phyloP scores from a whole-genome alignment of 2,329 filamentous ascomycete genomes.

The Chaetomiaceae sp. region DNA sequence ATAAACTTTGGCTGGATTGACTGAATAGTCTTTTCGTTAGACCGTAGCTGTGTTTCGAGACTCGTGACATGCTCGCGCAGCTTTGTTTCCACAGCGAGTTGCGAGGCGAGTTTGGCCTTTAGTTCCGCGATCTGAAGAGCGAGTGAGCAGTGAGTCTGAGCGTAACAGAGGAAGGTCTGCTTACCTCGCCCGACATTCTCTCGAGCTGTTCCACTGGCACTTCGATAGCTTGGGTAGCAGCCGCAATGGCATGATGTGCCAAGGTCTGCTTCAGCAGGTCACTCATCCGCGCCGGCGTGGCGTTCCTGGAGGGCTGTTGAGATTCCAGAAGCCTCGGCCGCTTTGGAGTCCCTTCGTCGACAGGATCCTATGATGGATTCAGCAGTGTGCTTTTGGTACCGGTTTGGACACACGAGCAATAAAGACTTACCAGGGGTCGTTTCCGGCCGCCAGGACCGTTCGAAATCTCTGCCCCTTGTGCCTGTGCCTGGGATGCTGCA shows the following conservation, averaged over 20 bases:
- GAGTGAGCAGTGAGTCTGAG: conserved; percentile 9
- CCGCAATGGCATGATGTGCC: conserved; percentile 6
- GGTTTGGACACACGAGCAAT: neutral
- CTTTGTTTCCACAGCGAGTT: conserved; percentile 22
- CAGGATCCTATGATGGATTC: too few species aligned
- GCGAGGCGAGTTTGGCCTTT: conserved; percentile 33
- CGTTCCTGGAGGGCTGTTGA: conserved; percentile 8
- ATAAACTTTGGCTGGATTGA: conserved; percentile 45
- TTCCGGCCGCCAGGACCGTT: conserved; percentile 37
- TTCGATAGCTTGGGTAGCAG: conserved; percentile 15
- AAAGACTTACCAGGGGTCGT: conserved; percentile 42
- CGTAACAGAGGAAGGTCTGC: neutral
- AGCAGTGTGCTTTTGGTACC: too few species aligned
- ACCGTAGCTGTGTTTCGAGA: conserved; percentile 43
- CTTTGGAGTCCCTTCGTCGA: conserved; percentile 19
- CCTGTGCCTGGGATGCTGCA: conserved; percentile 20
- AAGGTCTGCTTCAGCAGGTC: conserved; percentile 31
- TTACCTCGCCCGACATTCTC: conserved; percentile 36
- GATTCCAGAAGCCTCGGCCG: conserved; percentile 19
- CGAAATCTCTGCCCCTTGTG: conserved; percentile 1
- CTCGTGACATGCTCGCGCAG: conserved; percentile 36
- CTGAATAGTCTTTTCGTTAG: conserved; percentile 40
- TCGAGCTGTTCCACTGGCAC: conserved; percentile 33
- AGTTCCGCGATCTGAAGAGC: conserved; percentile 34
- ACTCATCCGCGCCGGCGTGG: conserved; percentile 22